These are phyloP conservation scores for Debaryomyces hansenii DNA, from an alignment of 805 yeast species.

Conservation along the genomic window DNA sequence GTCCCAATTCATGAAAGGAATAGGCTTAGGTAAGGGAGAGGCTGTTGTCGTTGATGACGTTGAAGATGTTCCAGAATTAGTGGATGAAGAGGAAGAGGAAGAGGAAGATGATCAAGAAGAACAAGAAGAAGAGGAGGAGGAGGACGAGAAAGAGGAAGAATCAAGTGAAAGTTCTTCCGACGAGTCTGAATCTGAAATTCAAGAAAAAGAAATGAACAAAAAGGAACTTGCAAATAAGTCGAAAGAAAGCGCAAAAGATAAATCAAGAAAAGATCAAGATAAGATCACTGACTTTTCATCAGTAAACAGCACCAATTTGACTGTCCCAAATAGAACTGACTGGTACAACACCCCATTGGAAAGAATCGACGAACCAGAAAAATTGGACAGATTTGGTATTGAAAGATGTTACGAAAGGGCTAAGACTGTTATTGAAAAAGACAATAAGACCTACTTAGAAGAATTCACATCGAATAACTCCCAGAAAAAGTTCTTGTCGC, in stretches of 20 bases:
- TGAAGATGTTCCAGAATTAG: slow-evolving; percentile 22
- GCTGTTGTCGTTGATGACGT: slow-evolving; percentile 34
- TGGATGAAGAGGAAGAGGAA: slow-evolving; percentile 32
- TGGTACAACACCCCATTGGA: slow-evolving; percentile 68
- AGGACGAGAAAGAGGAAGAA: slow-evolving; percentile 16
- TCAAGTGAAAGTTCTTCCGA: slow-evolving; percentile 9
- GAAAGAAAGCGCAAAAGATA: slow-evolving; percentile 6
- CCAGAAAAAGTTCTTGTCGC: slow-evolving; percentile 84
- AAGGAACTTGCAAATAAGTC: slow-evolving; percentile 4
- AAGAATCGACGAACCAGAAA: slow-evolving; percentile 27
- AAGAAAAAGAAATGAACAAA: slow-evolving; percentile 22
- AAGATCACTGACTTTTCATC: slow-evolving; percentile 42
- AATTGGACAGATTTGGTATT: slow-evolving; percentile 53
- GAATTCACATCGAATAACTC: slow-evolving; percentile 76
- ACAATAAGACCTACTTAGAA: slow-evolving; percentile 67
- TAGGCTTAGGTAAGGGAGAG: slow-evolving; percentile 56
- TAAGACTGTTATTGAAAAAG: slow-evolving; percentile 60
- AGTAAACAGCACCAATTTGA: slow-evolving; percentile 55
- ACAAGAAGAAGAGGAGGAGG: neutral
- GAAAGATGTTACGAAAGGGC: slow-evolving; percentile 67
- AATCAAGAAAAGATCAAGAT: slow-evolving; percentile 17
- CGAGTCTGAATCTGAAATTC: slow-evolving; percentile 12
- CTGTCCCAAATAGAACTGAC: slow-evolving; percentile 62
- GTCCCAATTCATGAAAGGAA: slow-evolving; percentile 58
- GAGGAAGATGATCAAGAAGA: slow-evolving; percentile 17